Conservation (phyloP, 192 early-diverging fungal species). For the Glomus cerebriforme region DNA sequence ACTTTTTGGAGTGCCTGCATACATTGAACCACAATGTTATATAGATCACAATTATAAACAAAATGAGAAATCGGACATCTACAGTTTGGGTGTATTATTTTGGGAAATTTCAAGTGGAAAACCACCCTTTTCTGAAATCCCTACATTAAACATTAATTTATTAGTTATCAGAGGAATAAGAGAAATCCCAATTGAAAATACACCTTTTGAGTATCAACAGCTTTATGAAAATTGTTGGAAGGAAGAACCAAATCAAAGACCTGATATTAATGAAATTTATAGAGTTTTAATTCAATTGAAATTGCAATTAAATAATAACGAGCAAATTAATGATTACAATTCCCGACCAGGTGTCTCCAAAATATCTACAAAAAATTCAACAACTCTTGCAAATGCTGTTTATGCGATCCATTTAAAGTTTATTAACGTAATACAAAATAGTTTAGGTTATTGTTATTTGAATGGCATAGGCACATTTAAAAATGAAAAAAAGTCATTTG, state of each 20-base stretch:
- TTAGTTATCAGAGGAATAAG: conserved; percentile 37
- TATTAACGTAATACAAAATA: too few relatives aligned
- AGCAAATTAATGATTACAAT: too few relatives aligned
- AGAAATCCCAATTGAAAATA: conserved; percentile 32
- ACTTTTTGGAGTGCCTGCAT: background rate
- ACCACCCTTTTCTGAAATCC: conserved; percentile 29
- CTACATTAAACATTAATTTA: background rate
- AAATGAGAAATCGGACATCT: conserved; percentile 46
- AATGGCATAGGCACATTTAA: too few relatives aligned
- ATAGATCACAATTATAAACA: background rate
- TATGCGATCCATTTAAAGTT: too few relatives aligned
- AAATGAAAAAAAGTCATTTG: too few relatives aligned
- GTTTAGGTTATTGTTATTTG: too few relatives aligned
- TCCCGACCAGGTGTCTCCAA: too few relatives aligned
- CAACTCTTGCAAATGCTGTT: too few relatives aligned
- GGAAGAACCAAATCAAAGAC: conserved; percentile 35
- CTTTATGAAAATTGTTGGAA: conserved; percentile 45
- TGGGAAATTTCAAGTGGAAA: conserved; percentile 45
- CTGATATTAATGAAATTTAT: background rate
- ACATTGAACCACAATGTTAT: conserved; percentile 1
- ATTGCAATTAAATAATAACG: too few relatives aligned
- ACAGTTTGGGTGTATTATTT: conserved; percentile 45
- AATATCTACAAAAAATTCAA: too few relatives aligned
- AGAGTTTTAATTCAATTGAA: too few relatives aligned
- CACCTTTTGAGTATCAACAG: conserved; percentile 41